Conservation (phyloP, 805 yeast genomes). For the Suhomyces sp. region DNA sequence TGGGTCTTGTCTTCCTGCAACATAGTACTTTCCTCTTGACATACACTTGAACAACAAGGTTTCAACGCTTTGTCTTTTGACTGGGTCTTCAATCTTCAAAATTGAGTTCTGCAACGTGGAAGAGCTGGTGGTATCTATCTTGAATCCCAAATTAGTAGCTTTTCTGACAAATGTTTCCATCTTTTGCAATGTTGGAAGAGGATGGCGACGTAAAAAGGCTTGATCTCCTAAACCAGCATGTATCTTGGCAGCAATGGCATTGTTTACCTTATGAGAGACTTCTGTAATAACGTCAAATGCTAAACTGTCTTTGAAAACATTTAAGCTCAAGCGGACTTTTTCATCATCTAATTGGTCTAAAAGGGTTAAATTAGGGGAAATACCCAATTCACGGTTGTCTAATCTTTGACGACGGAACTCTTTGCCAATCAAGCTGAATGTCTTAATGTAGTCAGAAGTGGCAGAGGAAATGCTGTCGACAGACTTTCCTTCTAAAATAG, state of each 20-base stretch:
- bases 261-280: conserved; percentile 74
- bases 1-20: conserved; percentile 84
- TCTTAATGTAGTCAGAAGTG: conserved; percentile 61
- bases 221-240: conserved; percentile 74
- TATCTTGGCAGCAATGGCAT: conserved; percentile 77
- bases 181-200: conserved; percentile 77
- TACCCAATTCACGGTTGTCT: conserved; percentile 46
- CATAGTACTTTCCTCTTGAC: conserved; percentile 80
- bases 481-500: conserved; percentile 36
- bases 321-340: conserved; percentile 64
- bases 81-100: conserved; percentile 56
- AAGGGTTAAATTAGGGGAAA: conserved; percentile 55
- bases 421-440: conserved; percentile 60
- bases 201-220: conserved; percentile 84
- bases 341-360: conserved; percentile 86
- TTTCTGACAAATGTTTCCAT: conserved; percentile 75
- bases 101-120: conserved; percentile 71
- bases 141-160: conserved; percentile 61
- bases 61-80: conserved; percentile 70
- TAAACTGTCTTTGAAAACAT: conserved; percentile 61
- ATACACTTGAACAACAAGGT: conserved; percentile 76
- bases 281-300: conserved; percentile 67
- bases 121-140: conserved; percentile 71
- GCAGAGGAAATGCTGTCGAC: conserved; percentile 44
- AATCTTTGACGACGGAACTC: conserved; percentile 70